A percentile compares a stretch with the other conserved stretches of the same genome.
These are phyloP conservation scores for Umbellularia californica DNA, from an alignment of 164 flowering plant species.

Conservation along the genomic window DNA sequence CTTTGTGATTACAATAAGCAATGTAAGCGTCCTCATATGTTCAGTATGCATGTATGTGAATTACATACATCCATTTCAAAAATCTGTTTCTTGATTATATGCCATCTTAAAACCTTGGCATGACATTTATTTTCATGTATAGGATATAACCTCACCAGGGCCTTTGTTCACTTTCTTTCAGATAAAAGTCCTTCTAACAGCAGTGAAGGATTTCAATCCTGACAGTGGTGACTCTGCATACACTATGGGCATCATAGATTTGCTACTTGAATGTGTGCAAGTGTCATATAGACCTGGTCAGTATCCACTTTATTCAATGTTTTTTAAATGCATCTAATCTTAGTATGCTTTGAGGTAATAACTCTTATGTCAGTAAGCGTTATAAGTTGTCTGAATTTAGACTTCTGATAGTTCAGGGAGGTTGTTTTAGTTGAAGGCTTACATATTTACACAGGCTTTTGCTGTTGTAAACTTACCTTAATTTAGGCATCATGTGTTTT, in stretches of 20 bases:
- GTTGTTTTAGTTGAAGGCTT: background rate
- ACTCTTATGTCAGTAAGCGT: too few species aligned
- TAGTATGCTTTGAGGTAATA: background rate
- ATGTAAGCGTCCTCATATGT: too few species aligned
- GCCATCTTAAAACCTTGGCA: too few species aligned
- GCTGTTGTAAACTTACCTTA: constrained; percentile 11
- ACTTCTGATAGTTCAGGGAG: background rate
- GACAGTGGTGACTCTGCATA: constrained; percentile 83
- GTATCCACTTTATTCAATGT: background rate
- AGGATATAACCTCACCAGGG: too few species aligned
- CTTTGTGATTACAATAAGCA: too few species aligned
- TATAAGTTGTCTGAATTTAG: background rate
- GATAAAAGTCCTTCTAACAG: constrained; percentile 87
- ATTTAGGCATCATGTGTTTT: constrained; percentile 3
- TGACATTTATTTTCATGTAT: too few species aligned
- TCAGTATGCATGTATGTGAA: too few species aligned
- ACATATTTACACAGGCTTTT: background rate
- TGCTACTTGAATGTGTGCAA: constrained; percentile 93
- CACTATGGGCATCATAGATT: constrained; percentile 91
- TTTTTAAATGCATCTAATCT: background rate
- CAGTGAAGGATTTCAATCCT: constrained; percentile 86
- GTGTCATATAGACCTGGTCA: constrained; percentile 89
- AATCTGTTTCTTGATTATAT: too few species aligned
- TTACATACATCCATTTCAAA: too few species aligned
- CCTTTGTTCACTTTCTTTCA: constrained; percentile 12